phyloP scores from a whole-genome alignment of 2,329 filamentous ascomycete genomes.

The Xylaria digitata region DNA sequence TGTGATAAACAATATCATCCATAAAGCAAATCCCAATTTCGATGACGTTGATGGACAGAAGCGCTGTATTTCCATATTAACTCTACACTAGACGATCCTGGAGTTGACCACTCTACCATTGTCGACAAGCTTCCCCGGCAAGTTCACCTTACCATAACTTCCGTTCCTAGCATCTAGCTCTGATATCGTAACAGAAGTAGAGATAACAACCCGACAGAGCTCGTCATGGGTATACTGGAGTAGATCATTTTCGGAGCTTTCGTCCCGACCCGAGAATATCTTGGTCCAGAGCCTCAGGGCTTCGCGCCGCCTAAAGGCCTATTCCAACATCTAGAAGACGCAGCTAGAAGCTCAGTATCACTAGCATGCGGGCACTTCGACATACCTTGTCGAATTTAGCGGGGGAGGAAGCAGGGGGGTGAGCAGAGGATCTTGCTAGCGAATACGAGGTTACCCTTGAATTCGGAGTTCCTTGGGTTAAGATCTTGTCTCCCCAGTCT shows the following conservation, averaged over 20 bases:
- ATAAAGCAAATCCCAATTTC: too few species aligned
- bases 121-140: too few species aligned
- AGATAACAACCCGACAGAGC: neutral
- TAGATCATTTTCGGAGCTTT: neutral
- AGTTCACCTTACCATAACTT: too few species aligned
- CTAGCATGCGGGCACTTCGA: neutral
- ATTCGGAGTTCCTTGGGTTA: slow-evolving; percentile 10
- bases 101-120: too few species aligned
- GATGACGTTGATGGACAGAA: neutral
- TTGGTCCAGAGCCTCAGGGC: slow-evolving; percentile 2
- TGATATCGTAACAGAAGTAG: neutral
- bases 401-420: slow-evolving; percentile 45
- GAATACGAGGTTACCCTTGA: slow-evolving; percentile 31
- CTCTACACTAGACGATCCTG: neutral
- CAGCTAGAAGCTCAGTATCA: neutral
- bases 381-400: slow-evolving; percentile 11
- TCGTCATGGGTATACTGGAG: neutral
- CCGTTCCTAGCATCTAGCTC: neutral
- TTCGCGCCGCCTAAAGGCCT: neutral
- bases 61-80: neutral
- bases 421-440: slow-evolving; percentile 48
- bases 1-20: neutral
- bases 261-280: slow-evolving; percentile 5
- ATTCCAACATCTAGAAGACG: neutral
- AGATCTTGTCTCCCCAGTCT: slow-evolving; percentile 8